Conservation (phyloP, 257 asterid species). For the Fraxinus pennsylvanica region DNA sequence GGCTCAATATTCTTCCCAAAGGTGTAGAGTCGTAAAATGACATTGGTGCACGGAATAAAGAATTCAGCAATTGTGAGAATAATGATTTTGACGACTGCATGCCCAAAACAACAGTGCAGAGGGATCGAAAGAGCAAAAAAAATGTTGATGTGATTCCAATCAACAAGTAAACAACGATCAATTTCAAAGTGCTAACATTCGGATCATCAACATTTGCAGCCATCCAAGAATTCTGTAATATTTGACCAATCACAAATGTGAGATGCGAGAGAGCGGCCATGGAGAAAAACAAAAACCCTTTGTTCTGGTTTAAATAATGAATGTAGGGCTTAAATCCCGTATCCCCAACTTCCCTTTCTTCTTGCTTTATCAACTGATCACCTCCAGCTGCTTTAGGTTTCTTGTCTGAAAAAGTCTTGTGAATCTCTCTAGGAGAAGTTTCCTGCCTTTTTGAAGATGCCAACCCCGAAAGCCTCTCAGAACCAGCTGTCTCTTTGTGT, state of each 20-base stretch:
- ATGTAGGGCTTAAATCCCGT: constrained; percentile 46
- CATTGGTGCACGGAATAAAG: constrained; percentile 56
- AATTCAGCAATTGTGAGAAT: constrained; percentile 37
- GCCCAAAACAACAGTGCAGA: constrained; percentile 34
- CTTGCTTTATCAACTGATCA: constrained; percentile 52
- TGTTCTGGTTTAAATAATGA: constrained; percentile 42
- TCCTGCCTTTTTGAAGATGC: constrained; percentile 16
- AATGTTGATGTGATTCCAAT: constrained; percentile 40
- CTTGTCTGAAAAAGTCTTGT: constrained; percentile 38
- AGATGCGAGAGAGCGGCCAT: constrained; percentile 39
- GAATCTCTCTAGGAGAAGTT: constrained; percentile 45
- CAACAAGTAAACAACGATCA: constrained; percentile 34
- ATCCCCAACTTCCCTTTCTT: constrained; percentile 47
- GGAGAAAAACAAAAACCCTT: constrained; percentile 41
- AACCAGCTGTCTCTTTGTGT: constrained; percentile 62
- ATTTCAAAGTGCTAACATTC: constrained; percentile 25
- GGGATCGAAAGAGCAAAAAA: constrained; percentile 39
- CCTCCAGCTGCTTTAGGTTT: constrained; percentile 26
- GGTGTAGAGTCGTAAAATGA: constrained; percentile 54
- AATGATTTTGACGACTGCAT: constrained; percentile 41
- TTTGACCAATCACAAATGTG: constrained; percentile 41
- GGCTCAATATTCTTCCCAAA: constrained; percentile 52
- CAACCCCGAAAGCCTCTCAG: constrained; percentile 42
- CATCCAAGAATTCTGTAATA: constrained; percentile 46
- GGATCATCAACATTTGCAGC: constrained; percentile 46